Conservation (phyloP, 257 asterid genomes). For the Leptodermis oblonga region DNA sequence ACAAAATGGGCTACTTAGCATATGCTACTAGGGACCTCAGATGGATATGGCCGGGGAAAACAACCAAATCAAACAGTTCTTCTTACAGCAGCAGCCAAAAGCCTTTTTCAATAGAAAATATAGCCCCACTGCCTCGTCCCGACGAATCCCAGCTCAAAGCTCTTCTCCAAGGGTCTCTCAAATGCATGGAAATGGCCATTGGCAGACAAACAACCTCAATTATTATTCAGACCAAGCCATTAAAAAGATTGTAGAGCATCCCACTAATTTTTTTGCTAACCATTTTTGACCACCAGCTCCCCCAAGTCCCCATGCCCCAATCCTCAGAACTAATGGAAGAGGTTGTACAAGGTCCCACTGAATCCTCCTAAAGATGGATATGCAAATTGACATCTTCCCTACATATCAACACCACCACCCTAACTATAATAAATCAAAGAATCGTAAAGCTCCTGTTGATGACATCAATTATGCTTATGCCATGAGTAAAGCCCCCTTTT, state of each 20-base stretch:
- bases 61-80: conserved; percentile 1
- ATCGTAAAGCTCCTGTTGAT: conserved; percentile 10
- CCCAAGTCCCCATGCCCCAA: conserved; percentile 23
- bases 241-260: conserved; percentile 28
- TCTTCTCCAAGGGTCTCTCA: conserved; percentile 4
- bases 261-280: conserved; percentile 28
- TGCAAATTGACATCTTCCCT: conserved; percentile 28
- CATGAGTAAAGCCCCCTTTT: not conserved
- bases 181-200: conserved; percentile 33
- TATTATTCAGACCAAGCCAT: conserved; percentile 31
- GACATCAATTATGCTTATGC: conserved; percentile 24
- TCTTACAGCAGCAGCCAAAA: too few species aligned
- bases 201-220: conserved; percentile 55
- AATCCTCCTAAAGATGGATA: conserved; percentile 27
- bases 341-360: conserved; percentile 33
- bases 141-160: conserved; percentile 3
- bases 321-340: conserved; percentile 26
- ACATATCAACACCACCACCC: not conserved
- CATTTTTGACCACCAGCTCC: conserved; percentile 33
- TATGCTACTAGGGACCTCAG: conserved; percentile 9
- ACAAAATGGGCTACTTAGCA: conserved; percentile 1
- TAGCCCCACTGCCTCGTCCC: conserved; percentile 25
- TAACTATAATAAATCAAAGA: conserved; percentile 13
- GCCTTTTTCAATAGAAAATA: conserved; percentile 8
- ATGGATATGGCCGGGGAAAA: not conserved